These are phyloP conservation scores for Penicillium riverlandense DNA, from an alignment of 495 filamentous ascomycete species.

Conservation along the genomic window DNA sequence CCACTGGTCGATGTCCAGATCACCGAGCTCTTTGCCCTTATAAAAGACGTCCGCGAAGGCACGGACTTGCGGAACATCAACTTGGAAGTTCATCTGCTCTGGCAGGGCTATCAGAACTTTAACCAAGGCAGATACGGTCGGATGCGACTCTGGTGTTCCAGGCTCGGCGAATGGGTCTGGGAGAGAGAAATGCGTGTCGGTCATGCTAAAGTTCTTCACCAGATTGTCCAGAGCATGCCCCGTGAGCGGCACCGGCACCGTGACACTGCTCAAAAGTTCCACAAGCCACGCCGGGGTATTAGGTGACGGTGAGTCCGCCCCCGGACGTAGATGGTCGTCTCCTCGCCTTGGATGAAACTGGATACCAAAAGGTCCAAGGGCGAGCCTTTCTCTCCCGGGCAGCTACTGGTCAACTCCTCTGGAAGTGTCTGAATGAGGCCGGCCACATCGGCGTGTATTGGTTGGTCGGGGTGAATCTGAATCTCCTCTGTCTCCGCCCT, in stretches of 20 bases:
- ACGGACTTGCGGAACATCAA: conserved; percentile 67
- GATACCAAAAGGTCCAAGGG: conserved; percentile 80
- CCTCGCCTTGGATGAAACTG: conserved; percentile 70
- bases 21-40: conserved; percentile 63
- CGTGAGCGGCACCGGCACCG: conserved; percentile 76
- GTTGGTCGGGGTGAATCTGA: conserved; percentile 53
- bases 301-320: conserved; percentile 55
- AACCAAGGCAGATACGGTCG: conserved; percentile 73
- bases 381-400: conserved; percentile 67
- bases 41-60: conserved; percentile 77
- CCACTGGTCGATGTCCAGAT: conserved; percentile 72
- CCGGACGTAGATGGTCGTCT: conserved; percentile 76
- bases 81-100: conserved; percentile 72
- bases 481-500: conserved; percentile 62
- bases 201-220: conserved; percentile 78
- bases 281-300: conserved; percentile 74
- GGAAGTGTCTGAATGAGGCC: conserved; percentile 67
- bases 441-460: conserved; percentile 59
- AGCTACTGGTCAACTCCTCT: conserved; percentile 57
- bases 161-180: conserved; percentile 73
- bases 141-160: conserved; percentile 63
- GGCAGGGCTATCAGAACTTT: conserved; percentile 70
- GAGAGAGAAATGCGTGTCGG: conserved; percentile 74
- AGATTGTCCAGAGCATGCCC: conserved; percentile 72
- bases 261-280: conserved; percentile 72